Percentiles rank a stretch among this genome's conserved stretches.
Conservation (phyloP, 331 rosid species). For the Arachis monticola region DNA sequence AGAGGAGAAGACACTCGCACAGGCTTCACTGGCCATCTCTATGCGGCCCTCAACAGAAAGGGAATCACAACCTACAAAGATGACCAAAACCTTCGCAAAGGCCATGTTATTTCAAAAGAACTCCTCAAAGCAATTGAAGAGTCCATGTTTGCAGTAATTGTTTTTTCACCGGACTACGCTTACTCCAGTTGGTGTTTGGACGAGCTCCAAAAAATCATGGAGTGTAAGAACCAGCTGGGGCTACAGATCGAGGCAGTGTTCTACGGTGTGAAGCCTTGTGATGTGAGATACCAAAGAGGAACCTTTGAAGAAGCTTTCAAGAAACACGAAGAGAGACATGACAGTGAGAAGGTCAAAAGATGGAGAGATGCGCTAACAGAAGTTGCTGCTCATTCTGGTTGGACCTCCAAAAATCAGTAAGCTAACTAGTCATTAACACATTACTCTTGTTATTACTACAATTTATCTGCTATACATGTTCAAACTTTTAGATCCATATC, state of each 20-base stretch:
- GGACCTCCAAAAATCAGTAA: neutral
- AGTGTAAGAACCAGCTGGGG: too few species aligned
- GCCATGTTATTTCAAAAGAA: neutral
- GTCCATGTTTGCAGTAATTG: too few species aligned
- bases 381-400: neutral
- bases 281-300: too few species aligned
- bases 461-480: too few species aligned
- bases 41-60: neutral
- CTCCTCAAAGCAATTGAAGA: neutral
- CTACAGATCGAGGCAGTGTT: too few species aligned
- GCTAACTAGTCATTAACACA: neutral
- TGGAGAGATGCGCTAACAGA: too few species aligned
- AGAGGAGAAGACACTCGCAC: neutral
- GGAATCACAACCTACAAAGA: neutral
- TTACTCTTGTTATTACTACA: too few species aligned
- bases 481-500: too few species aligned
- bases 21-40: neutral
- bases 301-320: too few species aligned
- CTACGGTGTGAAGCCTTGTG: too few species aligned
- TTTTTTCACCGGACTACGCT: neutral
- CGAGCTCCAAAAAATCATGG: neutral
- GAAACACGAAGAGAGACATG: too few species aligned
- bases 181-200: neutral
- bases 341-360: too few species aligned
- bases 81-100: neutral